A percentile compares a stretch with the other conserved stretches of the same genome.
Conservation (phyloP, 805 yeast genomes). For the Barnettozyma populi region DNA sequence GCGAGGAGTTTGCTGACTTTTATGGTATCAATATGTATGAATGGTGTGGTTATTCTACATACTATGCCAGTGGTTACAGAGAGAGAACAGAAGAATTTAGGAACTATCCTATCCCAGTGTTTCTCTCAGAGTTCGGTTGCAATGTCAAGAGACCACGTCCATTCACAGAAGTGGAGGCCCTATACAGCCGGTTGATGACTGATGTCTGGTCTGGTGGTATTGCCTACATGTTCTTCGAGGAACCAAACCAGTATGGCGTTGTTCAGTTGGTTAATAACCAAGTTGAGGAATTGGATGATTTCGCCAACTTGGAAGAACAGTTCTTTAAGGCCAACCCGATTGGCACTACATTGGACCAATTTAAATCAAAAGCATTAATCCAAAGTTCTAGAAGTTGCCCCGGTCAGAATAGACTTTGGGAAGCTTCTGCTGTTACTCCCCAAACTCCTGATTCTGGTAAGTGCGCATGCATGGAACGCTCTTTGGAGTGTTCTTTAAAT, state of each 20-base stretch:
- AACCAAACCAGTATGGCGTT: slow-evolving; percentile 68
- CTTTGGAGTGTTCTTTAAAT: slow-evolving; percentile 52
- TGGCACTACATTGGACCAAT: slow-evolving; percentile 29
- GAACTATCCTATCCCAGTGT: slow-evolving; percentile 64
- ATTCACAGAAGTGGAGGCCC: slow-evolving; percentile 63
- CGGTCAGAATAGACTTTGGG: slow-evolving; percentile 46
- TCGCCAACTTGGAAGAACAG: slow-evolving; percentile 48
- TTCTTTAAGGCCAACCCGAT: slow-evolving; percentile 44
- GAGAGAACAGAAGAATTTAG: slow-evolving; percentile 57
- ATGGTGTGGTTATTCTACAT: slow-evolving; percentile 75
- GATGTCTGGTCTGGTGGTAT: slow-evolving; percentile 84
- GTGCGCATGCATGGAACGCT: slow-evolving; percentile 56
- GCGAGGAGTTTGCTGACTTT: slow-evolving; percentile 60
- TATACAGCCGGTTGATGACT: slow-evolving; percentile 65
- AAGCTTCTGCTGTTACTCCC: slow-evolving; percentile 55
- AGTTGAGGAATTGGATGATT: slow-evolving; percentile 56
- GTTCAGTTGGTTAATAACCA: slow-evolving; percentile 41
- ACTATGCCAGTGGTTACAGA: slow-evolving; percentile 58
- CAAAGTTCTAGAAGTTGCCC: slow-evolving; percentile 46
- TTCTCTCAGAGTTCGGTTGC: slow-evolving; percentile 82
- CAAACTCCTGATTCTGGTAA: slow-evolving; percentile 58
- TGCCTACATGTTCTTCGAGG: slow-evolving; percentile 79
- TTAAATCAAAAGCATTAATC: slow-evolving; percentile 18
- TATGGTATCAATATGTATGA: slow-evolving; percentile 85
- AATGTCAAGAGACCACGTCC: slow-evolving; percentile 61